phyloP scores from a whole-genome alignment of 2,329 filamentous ascomycete species.

The Lecanicillium sp. region DNA sequence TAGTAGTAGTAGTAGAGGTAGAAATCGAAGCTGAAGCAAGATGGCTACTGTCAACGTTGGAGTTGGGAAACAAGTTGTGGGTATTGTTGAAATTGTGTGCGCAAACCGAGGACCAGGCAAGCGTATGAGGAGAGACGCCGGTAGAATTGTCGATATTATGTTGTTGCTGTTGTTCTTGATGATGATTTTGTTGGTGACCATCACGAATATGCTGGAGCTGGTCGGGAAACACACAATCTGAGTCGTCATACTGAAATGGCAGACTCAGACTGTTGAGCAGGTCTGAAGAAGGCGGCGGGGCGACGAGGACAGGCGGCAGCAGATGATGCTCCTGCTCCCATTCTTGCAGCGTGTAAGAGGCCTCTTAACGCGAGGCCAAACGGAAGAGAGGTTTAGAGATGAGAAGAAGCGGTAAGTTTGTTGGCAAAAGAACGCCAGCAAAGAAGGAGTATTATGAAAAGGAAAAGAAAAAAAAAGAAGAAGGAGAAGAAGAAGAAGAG shows the following conservation, averaged over 20 bases:
- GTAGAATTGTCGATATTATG: background rate
- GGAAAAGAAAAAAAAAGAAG: background rate
- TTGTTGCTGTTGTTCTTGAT: background rate
- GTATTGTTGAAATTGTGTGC: too few relatives aligned
- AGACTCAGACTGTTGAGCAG: too few relatives aligned
- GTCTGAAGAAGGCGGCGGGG: conserved; percentile 6
- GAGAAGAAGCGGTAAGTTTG: background rate
- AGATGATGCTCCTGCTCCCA: conserved; percentile 7
- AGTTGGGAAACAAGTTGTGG: too few relatives aligned
- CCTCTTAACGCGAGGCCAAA: conserved; percentile 9
- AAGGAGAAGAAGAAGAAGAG: background rate
- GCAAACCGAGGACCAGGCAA: background rate
- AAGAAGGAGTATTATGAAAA: background rate
- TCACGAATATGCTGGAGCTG: conserved; percentile 4
- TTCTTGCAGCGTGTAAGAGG: conserved; percentile 6
- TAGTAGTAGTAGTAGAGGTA: too few relatives aligned
- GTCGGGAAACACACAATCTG: conserved; percentile 3
- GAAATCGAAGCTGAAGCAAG: too few relatives aligned
- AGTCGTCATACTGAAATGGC: background rate
- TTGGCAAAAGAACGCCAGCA: too few relatives aligned
- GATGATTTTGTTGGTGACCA: background rate
- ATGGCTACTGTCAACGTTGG: too few relatives aligned
- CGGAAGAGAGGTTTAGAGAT: background rate
- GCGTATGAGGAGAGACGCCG: conserved; percentile 1
- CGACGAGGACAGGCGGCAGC: conserved; percentile 4